Base-by-base conservation (phyloP, 495 filamentous ascomycete genomes). In the Hypomontagnella monticulosa region DNA sequence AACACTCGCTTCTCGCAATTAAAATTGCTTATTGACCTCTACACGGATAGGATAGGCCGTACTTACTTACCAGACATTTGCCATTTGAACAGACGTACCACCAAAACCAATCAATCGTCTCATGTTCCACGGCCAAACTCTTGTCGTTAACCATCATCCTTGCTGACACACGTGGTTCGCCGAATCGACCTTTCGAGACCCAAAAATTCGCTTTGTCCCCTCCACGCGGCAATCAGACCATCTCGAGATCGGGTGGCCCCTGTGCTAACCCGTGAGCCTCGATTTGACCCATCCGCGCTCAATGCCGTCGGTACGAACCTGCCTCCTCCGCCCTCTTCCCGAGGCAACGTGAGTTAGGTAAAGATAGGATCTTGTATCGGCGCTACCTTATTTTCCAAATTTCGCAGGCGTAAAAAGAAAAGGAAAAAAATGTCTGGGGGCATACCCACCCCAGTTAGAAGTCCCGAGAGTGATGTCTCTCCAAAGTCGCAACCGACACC, bases 261-360 rank as follows among this genome's bases (percentile, higher is more conserved):
- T n/a, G 67, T 55, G 67, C 67, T 61, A 46, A 43, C 62, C 67
- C 62, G 66, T 61, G 67, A 62, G 51, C 46, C 55, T 64, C 55
- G 37, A 32, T 48, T 66, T 36, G 46, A 49, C 7, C 42, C 38
- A 57, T 53, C 58, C 50, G 48, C 43, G 52, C 71, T 75, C 77
- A 71, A 80, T 80, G 79, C 79, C 57, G 67, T 69, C 69, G 37
- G 67, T 72, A 68, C 71, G 60, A 73, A 64, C 69, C 70, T 76
- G 73, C 77, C 75, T 76, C 75, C 79, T 76, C 78, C 75, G 79
- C 76, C 77, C 79, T 79, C 77, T 71, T 52, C 54, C 65, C 61
- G 79, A 81, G 79, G 78, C 71, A 76, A 73, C 68, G 67, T 67
- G 69, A 75, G 76, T 75, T 56, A 75, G 75, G 78, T 77, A 73